Conservation (phyloP, 2,329 filamentous ascomycete species). For the Alternaria sp. region DNA sequence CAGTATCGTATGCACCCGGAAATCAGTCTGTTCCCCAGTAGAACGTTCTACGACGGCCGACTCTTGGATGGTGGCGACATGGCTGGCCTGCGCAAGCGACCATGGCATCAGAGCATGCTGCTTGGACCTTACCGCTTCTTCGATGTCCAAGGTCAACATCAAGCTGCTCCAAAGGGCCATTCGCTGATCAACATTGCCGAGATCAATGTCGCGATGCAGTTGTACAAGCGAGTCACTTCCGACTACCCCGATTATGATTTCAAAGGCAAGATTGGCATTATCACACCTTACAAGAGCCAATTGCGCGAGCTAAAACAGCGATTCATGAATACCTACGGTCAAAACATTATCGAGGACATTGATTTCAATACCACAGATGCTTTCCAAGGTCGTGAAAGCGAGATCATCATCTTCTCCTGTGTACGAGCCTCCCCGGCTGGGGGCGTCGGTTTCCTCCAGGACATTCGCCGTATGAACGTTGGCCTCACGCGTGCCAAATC, state of each 20-base stretch:
- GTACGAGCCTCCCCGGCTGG: slow-evolving; percentile 90
- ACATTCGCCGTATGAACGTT: slow-evolving; percentile 99
- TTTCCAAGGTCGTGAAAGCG: slow-evolving; percentile 94
- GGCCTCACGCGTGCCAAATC: slow-evolving; percentile 96
- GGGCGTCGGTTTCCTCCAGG: slow-evolving; percentile 98
- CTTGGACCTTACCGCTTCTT: slow-evolving; percentile 97
- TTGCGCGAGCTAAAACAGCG: slow-evolving; percentile 78
- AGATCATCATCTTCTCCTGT: slow-evolving; percentile 99
- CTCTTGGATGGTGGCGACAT: slow-evolving; percentile 87
- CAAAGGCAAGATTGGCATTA: slow-evolving; percentile 88
- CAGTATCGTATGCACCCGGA: slow-evolving; percentile 99
- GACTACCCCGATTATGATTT: slow-evolving; percentile 76
- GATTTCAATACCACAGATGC: slow-evolving; percentile 99
- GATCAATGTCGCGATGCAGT: slow-evolving; percentile 81
- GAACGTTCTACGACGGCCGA: slow-evolving; percentile 88
- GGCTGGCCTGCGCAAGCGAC: slow-evolving; percentile 74
- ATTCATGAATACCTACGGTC: slow-evolving; percentile 77
- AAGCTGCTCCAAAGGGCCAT: slow-evolving; percentile 80
- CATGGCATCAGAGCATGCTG: slow-evolving; percentile 84
- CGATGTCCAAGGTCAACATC: slow-evolving; percentile 88
- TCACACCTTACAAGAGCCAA: slow-evolving; percentile 97
- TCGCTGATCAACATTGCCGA: slow-evolving; percentile 91
- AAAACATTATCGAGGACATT: slow-evolving; percentile 76
- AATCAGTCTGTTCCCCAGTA: slow-evolving; percentile 89
- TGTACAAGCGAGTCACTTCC: slow-evolving; percentile 79